Conservation (phyloP, 2,329 filamentous ascomycete species). For the Talaromyces sp. region DNA sequence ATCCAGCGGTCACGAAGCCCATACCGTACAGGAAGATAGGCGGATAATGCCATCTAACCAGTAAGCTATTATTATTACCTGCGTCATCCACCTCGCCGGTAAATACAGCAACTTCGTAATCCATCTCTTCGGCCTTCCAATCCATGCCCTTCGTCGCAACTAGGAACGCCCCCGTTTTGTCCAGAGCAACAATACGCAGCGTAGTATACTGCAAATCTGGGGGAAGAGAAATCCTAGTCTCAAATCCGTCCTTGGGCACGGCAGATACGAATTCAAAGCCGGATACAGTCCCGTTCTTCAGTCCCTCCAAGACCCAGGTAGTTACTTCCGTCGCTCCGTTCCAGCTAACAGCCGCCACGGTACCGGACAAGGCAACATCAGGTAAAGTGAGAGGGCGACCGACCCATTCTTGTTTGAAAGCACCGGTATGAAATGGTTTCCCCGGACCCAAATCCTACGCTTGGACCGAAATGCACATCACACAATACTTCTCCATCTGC, state of each 20-base stretch:
- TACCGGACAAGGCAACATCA: slow-evolving; percentile 22
- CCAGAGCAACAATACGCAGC: slow-evolving; percentile 27
- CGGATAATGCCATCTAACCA: background rate
- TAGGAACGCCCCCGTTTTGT: slow-evolving; percentile 23
- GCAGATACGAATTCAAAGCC: slow-evolving; percentile 23
- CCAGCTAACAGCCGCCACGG: slow-evolving; percentile 34
- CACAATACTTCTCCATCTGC: slow-evolving; percentile 50
- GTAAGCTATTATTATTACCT: background rate
- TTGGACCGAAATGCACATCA: slow-evolving; percentile 53
- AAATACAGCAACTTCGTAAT: slow-evolving; percentile 14
- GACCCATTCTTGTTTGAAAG: slow-evolving; percentile 57
- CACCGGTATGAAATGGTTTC: slow-evolving; percentile 55
- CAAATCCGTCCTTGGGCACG: slow-evolving; percentile 30
- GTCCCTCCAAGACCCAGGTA: slow-evolving; percentile 32
- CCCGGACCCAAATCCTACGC: slow-evolving; percentile 35
- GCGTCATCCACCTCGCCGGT: slow-evolving; percentile 4
- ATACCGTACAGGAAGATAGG: slow-evolving; percentile 2
- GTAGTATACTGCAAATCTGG: slow-evolving; percentile 5
- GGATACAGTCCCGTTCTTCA: background rate
- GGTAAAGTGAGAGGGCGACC: slow-evolving; percentile 50
- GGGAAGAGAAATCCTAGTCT: slow-evolving; percentile 31
- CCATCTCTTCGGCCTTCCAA: slow-evolving; percentile 23
- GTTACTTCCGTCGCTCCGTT: slow-evolving; percentile 42
- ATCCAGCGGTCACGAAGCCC: slow-evolving; percentile 7
- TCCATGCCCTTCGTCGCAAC: slow-evolving; percentile 19